A percentile compares a stretch with the other conserved stretches of the same genome.
Evolutionary conservation across 2,329 filamentous ascomycete genomes (phyloP).

Genomic region (Monilinia laxa): DNA sequence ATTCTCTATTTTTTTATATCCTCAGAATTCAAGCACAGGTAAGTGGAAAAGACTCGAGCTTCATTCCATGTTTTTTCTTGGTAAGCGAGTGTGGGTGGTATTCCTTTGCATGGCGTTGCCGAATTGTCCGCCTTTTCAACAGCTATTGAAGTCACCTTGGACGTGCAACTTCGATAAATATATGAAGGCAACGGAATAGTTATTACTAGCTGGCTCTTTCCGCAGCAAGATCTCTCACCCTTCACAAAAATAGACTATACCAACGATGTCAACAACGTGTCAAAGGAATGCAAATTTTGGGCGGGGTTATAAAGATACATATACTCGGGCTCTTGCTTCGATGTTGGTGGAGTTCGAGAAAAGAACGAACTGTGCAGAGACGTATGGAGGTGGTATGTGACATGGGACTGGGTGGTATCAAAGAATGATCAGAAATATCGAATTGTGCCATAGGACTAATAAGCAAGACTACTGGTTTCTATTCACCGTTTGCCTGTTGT

Average conservation of each 20-base stretch:
- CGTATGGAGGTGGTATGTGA: conserved; percentile 1
- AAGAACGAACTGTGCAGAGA: conserved; percentile 15
- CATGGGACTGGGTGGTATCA: conserved; percentile 9
- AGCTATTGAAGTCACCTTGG: neutral
- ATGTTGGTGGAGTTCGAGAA: conserved; percentile 8
- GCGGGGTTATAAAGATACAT: neutral
- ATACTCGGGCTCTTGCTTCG: neutral
- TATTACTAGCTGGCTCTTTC: neutral
- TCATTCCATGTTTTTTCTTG: neutral
- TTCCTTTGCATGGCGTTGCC: conserved; percentile 6
- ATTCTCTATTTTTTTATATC: conserved; percentile 11
- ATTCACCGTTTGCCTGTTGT: conserved; percentile 17
- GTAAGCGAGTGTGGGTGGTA: conserved; percentile 10
- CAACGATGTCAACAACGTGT: neutral
- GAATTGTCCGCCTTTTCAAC: neutral
- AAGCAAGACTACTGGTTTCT: conserved; percentile 14
- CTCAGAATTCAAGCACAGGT: neutral
- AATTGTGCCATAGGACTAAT: conserved; percentile 23
- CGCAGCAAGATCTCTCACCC: neutral
- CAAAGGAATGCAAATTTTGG: neutral
- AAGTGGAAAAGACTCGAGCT: neutral
- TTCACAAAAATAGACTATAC: neutral
- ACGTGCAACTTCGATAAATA: neutral
- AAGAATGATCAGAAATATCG: conserved; percentile 23
- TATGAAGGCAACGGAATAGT: neutral